Conservation (phyloP, 108 stramenopile genomes). For the Cyclotella sp. region DNA sequence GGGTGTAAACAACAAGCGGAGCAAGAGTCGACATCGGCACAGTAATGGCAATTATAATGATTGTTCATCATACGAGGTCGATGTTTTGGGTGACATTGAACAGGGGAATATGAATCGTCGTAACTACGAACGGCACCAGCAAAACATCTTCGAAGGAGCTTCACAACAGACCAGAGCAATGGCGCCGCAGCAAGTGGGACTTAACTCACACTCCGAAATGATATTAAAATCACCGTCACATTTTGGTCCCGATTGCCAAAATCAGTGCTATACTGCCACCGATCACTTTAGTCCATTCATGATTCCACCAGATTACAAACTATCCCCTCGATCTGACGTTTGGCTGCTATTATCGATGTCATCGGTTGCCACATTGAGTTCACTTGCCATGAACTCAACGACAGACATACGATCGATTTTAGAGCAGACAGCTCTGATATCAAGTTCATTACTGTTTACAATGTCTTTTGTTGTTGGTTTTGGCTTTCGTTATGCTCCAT, state of each 20-base stretch:
- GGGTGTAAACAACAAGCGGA: not conserved
- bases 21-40: not conserved
- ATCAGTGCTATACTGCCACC: not conserved
- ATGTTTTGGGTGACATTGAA: not conserved
- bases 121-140: too few species aligned
- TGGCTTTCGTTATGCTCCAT: constrained; percentile 12
- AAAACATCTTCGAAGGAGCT: too few species aligned
- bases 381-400: not conserved
- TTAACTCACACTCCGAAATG: too few species aligned
- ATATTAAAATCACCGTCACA: not conserved
- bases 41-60: not conserved
- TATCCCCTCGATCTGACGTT: constrained; percentile 12
- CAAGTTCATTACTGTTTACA: constrained; percentile 5
- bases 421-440: not conserved
- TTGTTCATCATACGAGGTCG: not conserved
- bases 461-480: not conserved
- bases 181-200: too few species aligned
- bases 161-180: too few species aligned
- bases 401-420: not conserved
- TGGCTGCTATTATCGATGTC: constrained; percentile 14
- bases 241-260: not conserved
- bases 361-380: constrained; percentile 10
- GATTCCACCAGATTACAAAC: not conserved
- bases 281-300: not conserved
- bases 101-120: too few species aligned